Evolutionary conservation across 257 asterid genomes (phyloP).

Genomic region (Fraxinus anomala): DNA sequence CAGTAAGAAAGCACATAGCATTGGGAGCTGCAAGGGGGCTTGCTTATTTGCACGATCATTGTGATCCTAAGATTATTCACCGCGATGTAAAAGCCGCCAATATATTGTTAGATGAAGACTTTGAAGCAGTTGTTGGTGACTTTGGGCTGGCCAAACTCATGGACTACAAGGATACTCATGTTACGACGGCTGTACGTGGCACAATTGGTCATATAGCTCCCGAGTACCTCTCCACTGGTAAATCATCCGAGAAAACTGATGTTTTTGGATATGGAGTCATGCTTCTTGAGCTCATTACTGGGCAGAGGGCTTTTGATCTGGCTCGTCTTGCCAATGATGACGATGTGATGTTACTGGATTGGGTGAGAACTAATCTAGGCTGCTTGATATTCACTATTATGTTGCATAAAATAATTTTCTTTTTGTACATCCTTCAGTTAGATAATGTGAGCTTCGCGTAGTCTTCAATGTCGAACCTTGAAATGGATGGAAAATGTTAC

Average conservation of each 20-base stretch:
- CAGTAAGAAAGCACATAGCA: too few relatives aligned
- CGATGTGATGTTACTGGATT: slow-evolving; percentile 49
- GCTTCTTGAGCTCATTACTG: slow-evolving; percentile 58
- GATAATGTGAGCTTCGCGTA: not conserved
- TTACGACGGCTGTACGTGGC: slow-evolving; percentile 29
- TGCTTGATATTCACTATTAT: too few relatives aligned
- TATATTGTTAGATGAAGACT: too few relatives aligned
- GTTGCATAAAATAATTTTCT: not conserved
- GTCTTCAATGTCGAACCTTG: not conserved
- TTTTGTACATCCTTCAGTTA: not conserved
- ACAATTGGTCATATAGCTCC: slow-evolving; percentile 79
- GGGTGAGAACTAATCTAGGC: slow-evolving; percentile 34
- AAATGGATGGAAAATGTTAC: not conserved
- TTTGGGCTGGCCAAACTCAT: slow-evolving; percentile 67
- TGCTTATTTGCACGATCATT: too few relatives aligned
- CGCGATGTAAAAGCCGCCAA: too few relatives aligned
- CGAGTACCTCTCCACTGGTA: slow-evolving; percentile 57
- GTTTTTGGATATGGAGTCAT: slow-evolving; percentile 56
- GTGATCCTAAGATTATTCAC: too few relatives aligned
- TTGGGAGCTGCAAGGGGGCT: too few relatives aligned
- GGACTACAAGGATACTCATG: slow-evolving; percentile 42
- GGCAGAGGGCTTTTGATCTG: slow-evolving; percentile 49
- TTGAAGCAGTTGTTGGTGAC: slow-evolving; percentile 37
- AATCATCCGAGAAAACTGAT: slow-evolving; percentile 52
- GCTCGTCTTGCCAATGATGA: slow-evolving; percentile 47